Conservation (phyloP, 108 stramenopile genomes). For the Cyclotella kingstonii region DNA sequence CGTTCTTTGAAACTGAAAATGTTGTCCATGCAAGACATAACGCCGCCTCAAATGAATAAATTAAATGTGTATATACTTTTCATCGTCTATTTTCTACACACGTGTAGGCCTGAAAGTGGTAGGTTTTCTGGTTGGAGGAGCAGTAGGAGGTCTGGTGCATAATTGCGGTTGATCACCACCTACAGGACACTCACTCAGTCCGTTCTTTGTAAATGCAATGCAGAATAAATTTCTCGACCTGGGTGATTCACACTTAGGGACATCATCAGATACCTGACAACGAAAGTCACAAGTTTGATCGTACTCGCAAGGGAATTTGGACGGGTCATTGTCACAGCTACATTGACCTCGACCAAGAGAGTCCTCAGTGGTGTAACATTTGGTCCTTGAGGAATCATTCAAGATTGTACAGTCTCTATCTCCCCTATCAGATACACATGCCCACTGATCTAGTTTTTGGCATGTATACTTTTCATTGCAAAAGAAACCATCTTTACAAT, state of each 20-base stretch:
- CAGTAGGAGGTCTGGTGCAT: neutral
- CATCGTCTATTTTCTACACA: too few species aligned
- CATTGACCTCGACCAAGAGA: neutral
- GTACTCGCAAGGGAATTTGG: neutral
- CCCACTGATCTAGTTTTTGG: neutral
- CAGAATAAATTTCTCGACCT: neutral
- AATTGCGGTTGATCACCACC: neutral
- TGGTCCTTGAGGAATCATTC: neutral
- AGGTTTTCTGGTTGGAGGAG: neutral
- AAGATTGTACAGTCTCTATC: neutral
- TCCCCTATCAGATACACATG: neutral
- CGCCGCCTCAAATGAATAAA: too few species aligned
- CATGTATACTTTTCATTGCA: neutral
- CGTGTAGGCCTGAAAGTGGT: neutral
- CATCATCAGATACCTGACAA: constrained; percentile 2
- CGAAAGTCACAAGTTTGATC: constrained; percentile 8
- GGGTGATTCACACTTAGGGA: constrained; percentile 2
- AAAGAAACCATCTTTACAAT: neutral
- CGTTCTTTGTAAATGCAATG: neutral
- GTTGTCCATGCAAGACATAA: too few species aligned
- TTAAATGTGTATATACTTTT: too few species aligned
- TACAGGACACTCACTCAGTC: neutral
- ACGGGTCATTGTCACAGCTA: constrained; percentile 3
- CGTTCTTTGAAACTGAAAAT: too few species aligned
- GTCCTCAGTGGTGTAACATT: constrained; percentile 4